Evolutionary conservation across 2,329 filamentous ascomycete species (phyloP).

Genomic region (Camillea tinctor): DNA sequence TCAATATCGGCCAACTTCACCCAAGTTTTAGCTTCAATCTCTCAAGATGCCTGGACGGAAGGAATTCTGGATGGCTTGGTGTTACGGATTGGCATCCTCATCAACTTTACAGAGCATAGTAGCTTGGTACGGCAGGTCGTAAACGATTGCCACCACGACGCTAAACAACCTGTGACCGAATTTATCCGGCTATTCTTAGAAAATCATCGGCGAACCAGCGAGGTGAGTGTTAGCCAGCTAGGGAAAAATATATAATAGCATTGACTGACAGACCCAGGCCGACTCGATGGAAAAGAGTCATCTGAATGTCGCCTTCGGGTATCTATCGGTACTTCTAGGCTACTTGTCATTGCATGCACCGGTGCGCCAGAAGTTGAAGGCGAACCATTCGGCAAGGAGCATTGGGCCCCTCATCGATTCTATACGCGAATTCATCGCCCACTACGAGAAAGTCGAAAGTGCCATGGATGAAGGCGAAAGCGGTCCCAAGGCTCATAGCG

Average conservation of each 20-base stretch:
- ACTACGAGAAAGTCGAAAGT: conserved; percentile 50
- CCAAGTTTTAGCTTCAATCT: conserved; percentile 46
- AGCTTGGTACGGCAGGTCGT: conserved; percentile 53
- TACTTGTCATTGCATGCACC: conserved; percentile 66
- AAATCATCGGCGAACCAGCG: conserved; percentile 61
- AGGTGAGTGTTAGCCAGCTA: conserved; percentile 53
- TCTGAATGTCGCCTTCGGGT: conserved; percentile 81
- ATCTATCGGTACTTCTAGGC: conserved; percentile 79
- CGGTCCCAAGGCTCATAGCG: conserved; percentile 29
- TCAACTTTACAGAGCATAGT: conserved; percentile 83
- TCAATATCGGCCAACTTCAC: conserved; percentile 53
- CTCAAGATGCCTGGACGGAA: conserved; percentile 47
- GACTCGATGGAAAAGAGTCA: conserved; percentile 73
- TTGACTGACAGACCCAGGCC: conserved; percentile 45
- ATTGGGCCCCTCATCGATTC: conserved; percentile 48
- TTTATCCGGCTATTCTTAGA: conserved; percentile 67
- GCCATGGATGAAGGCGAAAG: conserved; percentile 33
- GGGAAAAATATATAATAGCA: background rate
- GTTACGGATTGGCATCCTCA: conserved; percentile 76
- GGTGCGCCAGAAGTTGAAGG: conserved; percentile 43
- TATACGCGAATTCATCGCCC: conserved; percentile 53
- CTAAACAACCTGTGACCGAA: conserved; percentile 50
- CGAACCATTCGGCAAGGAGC: conserved; percentile 42
- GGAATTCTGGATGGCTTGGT: conserved; percentile 68
- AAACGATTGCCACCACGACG: conserved; percentile 39